These are phyloP conservation scores for Teratosphaeriaceae sp. DNA, from an alignment of 2,329 filamentous ascomycete genomes.

Conservation along the genomic window DNA sequence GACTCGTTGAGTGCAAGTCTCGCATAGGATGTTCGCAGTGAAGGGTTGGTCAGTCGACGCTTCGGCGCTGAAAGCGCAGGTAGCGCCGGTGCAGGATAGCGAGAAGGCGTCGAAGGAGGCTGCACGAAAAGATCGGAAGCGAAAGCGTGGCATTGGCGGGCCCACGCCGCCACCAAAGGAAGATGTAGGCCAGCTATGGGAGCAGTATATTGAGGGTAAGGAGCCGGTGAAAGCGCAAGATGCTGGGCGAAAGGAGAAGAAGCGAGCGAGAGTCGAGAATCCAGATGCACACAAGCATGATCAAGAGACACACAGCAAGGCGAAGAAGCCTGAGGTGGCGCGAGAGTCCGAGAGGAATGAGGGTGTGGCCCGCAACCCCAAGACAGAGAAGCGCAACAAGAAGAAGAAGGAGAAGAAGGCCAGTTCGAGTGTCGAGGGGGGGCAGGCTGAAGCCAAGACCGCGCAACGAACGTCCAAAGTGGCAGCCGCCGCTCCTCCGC, in stretches of 20 bases:
- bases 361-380: not conserved
- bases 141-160: slow-evolving; percentile 26
- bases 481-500: slow-evolving; percentile 13
- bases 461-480: slow-evolving; percentile 11
- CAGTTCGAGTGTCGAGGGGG: not conserved
- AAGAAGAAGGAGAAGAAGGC: slow-evolving; percentile 2
- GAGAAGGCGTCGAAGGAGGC: not conserved
- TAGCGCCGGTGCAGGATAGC: slow-evolving; percentile 52
- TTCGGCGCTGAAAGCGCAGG: slow-evolving; percentile 64
- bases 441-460: slow-evolving; percentile 8
- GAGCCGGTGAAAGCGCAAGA: slow-evolving; percentile 27
- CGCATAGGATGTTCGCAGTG: slow-evolving; percentile 76
- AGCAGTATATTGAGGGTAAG: slow-evolving; percentile 68
- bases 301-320: not conserved
- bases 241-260: slow-evolving; percentile 28
- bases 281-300: not conserved
- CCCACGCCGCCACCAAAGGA: slow-evolving; percentile 27
- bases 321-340: not conserved
- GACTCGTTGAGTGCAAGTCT: too few relatives aligned
- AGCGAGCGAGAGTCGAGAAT: slow-evolving; percentile 19
- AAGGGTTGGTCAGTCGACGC: slow-evolving; percentile 83
- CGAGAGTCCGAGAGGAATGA: not conserved
- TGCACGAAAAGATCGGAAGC: slow-evolving; percentile 17
- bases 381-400: slow-evolving; percentile 12
- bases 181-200: slow-evolving; percentile 74